Percentiles rank a stretch among this genome's conserved stretches.
Evolutionary conservation across 169 alveolate species (phyloP).

Genomic region (Besnoitia besnoiti): DNA sequence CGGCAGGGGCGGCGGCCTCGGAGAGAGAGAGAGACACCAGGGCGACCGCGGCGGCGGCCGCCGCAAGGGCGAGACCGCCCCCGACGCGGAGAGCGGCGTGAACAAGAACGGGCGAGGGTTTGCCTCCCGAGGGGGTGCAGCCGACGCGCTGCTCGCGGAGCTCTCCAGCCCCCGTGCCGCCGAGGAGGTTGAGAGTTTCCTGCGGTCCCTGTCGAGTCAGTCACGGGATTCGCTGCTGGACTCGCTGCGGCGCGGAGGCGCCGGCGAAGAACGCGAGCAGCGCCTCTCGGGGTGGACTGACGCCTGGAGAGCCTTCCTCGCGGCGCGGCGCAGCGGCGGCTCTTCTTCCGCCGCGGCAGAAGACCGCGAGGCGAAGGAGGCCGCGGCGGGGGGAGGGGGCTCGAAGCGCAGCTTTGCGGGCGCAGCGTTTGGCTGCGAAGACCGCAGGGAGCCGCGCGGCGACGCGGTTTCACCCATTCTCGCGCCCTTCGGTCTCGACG

Average conservation of each 20-base stretch:
- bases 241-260: not conserved
- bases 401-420: too few species aligned
- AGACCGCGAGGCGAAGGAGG: too few species aligned
- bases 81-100: not conserved
- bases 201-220: not conserved
- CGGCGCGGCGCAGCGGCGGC: too few species aligned
- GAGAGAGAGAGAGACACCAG: not conserved
- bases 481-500: too few species aligned
- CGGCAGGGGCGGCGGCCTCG: not conserved
- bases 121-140: too few species aligned
- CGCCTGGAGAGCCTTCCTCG: too few species aligned
- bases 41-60: not conserved
- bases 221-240: not conserved
- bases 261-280: not conserved
- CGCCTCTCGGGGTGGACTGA: not conserved
- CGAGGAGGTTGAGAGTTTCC: not conserved
- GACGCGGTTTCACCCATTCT: too few species aligned
- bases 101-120: too few species aligned
- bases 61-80: not conserved
- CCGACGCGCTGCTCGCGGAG: not conserved
- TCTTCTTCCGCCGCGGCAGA: too few species aligned
- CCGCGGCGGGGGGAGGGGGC: too few species aligned
- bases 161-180: not conserved
- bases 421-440: too few species aligned
- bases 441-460: too few species aligned